phyloP scores from a whole-genome alignment of 495 filamentous ascomycete genomes.

The Articulospora tetracladia region DNA sequence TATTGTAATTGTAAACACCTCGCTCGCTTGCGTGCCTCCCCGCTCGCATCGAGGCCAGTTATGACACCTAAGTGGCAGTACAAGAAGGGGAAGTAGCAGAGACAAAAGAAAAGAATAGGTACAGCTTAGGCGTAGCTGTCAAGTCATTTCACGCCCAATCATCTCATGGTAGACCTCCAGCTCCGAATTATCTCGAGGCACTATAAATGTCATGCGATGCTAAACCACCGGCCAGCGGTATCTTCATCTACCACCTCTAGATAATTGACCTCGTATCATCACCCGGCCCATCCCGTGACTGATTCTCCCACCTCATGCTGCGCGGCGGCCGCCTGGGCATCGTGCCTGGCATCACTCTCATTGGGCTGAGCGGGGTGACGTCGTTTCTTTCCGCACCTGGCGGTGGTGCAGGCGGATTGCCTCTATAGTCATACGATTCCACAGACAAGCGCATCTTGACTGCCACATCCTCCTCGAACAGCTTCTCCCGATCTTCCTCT shows the following conservation, averaged over 20 bases:
- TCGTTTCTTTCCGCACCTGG: background rate
- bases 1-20: too few species aligned
- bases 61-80: too few species aligned
- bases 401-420: background rate
- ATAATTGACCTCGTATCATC: background rate
- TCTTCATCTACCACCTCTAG: background rate
- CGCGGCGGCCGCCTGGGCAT: background rate
- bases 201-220: background rate
- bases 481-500: slow-evolving; percentile 2
- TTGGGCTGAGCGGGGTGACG: background rate
- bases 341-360: background rate
- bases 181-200: background rate
- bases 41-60: too few species aligned
- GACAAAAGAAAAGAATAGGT: too few species aligned
- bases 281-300: background rate
- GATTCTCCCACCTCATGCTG: background rate
- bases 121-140: too few species aligned
- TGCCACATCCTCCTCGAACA: slow-evolving; percentile 9
- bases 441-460: slow-evolving; percentile 10
- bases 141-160: too few species aligned
- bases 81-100: too few species aligned
- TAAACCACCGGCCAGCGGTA: background rate
- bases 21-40: too few species aligned
- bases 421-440: background rate
- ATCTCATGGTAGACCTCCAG: background rate